These are phyloP conservation scores for Glomus cerebriforme DNA, from an alignment of 192 early-diverging fungal species.

Conservation along the genomic window DNA sequence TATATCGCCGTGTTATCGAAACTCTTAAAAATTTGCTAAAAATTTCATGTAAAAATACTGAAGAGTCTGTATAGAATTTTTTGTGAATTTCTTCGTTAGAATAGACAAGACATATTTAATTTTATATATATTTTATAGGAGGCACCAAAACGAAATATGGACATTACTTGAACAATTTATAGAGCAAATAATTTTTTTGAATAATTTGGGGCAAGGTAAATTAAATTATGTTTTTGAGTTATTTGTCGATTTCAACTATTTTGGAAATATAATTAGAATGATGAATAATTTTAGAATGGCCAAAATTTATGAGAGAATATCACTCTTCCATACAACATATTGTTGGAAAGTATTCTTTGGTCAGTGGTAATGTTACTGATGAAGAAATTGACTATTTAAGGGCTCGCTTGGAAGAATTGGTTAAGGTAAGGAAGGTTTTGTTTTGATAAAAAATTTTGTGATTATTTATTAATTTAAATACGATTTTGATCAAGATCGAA, in stretches of 20 bases:
- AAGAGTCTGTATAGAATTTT: constrained; percentile 3
- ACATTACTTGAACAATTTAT: constrained; percentile 52
- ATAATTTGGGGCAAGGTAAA: constrained; percentile 36
- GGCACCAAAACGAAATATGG: constrained; percentile 52
- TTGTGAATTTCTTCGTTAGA: neutral
- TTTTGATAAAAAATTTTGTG: neutral
- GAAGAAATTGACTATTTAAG: constrained; percentile 7
- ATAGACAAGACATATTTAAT: neutral
- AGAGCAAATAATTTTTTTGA: constrained; percentile 39
- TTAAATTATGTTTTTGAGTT: neutral
- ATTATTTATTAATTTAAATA: neutral
- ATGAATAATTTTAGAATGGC: constrained; percentile 36
- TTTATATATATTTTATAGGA: constrained; percentile 26
- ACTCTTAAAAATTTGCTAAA: constrained; percentile 39
- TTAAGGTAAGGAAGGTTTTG: neutral
- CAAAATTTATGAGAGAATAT: constrained; percentile 40
- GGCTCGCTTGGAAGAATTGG: neutral
- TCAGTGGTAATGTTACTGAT: neutral
- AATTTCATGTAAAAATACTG: neutral
- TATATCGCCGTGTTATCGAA: constrained; percentile 39
- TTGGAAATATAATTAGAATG: neutral
- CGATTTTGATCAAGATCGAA: neutral
- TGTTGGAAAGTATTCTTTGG: constrained; percentile 36
- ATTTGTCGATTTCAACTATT: neutral
- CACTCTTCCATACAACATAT: constrained; percentile 41